Percentiles rank a stretch among this genome's conserved stretches.
phyloP scores from a whole-genome alignment of 1,284 basidiomycete species.

The Coriolopsis trogii region DNA sequence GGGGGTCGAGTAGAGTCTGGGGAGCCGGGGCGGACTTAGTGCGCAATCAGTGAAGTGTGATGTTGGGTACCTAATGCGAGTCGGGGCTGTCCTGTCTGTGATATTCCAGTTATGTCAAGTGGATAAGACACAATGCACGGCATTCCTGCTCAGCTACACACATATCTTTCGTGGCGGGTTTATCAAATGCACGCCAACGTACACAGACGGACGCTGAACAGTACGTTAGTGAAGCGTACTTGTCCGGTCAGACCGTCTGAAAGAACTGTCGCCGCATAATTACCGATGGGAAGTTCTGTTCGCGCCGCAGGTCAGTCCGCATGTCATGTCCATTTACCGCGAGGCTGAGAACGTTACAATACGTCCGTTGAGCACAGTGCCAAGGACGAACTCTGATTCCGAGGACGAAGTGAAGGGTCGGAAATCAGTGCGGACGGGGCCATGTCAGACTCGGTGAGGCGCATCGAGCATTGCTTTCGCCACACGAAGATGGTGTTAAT shows the following conservation, averaged over 20 bases:
- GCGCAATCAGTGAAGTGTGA: background rate
- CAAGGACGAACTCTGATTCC: background rate
- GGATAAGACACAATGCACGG: no score
- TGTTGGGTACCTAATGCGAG: background rate
- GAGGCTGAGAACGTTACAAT: no score
- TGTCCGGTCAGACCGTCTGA: constrained; percentile 15
- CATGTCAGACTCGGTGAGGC: background rate
- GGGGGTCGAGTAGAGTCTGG: background rate
- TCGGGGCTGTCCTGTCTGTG: no score
- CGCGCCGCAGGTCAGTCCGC: constrained; percentile 9
- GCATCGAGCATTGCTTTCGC: constrained; percentile 6
- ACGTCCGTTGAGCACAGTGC: background rate
- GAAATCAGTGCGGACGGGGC: background rate
- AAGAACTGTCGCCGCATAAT: constrained; percentile 13
- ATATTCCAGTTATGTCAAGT: no score
- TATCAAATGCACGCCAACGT: no score
- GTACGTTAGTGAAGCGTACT: background rate
- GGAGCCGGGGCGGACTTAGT: background rate
- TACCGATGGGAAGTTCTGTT: constrained; percentile 10
- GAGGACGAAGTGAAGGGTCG: background rate
- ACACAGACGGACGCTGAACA: no score
- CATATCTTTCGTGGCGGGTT: no score
- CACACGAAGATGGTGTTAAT: no score
- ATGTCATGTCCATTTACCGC: constrained; percentile 1
- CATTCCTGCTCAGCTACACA: no score